A percentile compares a stretch with the other conserved stretches of the same genome.
Evolutionary conservation across 441 rosid species (phyloP).

Genomic region (Populus hybrid): DNA sequence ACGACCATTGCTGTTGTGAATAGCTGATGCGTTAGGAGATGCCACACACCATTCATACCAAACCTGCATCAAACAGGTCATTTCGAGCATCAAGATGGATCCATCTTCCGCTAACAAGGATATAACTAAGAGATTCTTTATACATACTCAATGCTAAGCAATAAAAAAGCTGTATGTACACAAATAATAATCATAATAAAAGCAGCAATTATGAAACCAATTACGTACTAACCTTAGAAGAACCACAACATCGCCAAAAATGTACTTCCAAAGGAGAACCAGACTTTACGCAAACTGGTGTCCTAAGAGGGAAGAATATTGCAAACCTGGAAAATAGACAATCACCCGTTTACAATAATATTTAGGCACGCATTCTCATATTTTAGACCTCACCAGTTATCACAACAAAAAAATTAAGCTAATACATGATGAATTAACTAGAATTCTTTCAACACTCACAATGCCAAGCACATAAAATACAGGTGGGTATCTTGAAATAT

Average conservation of each 20-base stretch:
- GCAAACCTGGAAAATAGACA: conserved; percentile 56
- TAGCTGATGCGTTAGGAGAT: conserved; percentile 56
- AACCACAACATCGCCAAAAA: conserved; percentile 88
- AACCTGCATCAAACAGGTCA: conserved; percentile 46
- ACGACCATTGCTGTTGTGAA: conserved; percentile 92
- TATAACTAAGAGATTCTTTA: too few species aligned
- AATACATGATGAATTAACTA: neutral
- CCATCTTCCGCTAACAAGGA: neutral
- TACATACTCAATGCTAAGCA: too few species aligned
- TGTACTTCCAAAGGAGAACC: conserved; percentile 73
- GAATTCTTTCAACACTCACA: neutral
- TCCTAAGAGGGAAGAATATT: conserved; percentile 88
- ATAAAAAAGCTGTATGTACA: neutral
- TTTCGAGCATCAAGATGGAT: neutral
- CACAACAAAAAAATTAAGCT: neutral
- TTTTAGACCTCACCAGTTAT: neutral
- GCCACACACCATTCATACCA: conserved; percentile 97
- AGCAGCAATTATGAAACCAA: neutral
- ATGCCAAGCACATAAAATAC: neutral
- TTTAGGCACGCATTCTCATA: neutral
- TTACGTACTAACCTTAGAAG: conserved; percentile 58
- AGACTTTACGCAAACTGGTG: conserved; percentile 54
- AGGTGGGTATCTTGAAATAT: neutral
- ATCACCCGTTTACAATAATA: neutral
- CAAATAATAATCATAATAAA: neutral